Percentiles rank a stretch among this genome's conserved stretches.
Conservation (phyloP, 208 protist species). For the Acanthamoeba lenticulata region DNA sequence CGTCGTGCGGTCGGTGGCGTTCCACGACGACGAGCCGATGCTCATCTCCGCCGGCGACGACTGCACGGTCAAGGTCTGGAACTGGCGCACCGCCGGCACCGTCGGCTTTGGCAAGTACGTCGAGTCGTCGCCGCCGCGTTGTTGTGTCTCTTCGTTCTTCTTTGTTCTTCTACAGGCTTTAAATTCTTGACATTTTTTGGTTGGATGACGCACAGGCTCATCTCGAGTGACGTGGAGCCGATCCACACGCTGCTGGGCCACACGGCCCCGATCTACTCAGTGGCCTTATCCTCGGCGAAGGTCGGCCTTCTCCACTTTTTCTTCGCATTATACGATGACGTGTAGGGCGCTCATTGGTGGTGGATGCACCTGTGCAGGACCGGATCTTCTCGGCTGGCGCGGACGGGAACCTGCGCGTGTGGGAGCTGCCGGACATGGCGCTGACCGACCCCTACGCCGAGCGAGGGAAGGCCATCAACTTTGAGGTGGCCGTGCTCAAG, state of each 20-base stretch:
- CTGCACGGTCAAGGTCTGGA: slow-evolving; percentile 36
- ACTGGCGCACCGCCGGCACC: slow-evolving; percentile 13
- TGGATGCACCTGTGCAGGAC: too few species aligned
- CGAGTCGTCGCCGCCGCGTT: background rate
- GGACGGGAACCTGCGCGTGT: background rate
- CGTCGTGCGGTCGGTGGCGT: background rate
- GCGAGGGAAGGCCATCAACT: slow-evolving; percentile 6
- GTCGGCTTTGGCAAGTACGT: slow-evolving; percentile 21
- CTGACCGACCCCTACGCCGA: background rate
- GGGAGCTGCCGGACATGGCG: background rate
- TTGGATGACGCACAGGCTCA: background rate
- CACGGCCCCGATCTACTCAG: background rate
- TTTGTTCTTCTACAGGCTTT: background rate
- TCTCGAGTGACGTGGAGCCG: background rate
- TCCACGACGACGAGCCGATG: background rate
- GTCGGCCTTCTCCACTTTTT: background rate
- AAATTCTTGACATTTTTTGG: background rate
- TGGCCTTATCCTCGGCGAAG: background rate
- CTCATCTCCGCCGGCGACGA: background rate
- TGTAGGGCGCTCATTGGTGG: too few species aligned
- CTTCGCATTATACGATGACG: background rate
- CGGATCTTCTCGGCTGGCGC: background rate
- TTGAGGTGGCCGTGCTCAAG: background rate
- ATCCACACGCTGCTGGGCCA: background rate
- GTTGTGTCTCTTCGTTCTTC: background rate